Evolutionary conservation across 2,329 filamentous ascomycete species (phyloP).

Genomic region (Tolypocladium tundrense): DNA sequence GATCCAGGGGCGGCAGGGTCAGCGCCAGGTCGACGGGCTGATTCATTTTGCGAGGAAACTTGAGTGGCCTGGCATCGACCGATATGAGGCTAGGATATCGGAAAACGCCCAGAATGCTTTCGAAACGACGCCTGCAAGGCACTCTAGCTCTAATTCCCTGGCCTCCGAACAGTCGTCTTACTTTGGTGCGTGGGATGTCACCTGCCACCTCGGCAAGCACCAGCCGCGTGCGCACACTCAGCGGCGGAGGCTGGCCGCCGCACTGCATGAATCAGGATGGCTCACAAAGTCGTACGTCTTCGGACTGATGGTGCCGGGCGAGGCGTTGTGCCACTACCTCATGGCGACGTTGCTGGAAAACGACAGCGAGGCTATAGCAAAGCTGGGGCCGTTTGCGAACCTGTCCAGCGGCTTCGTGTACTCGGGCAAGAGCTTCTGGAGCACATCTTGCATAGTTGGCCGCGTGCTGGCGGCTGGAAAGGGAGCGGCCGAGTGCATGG

Average conservation of each 20-base stretch:
- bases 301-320: slow-evolving; percentile 54
- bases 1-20: slow-evolving; percentile 44
- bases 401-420: slow-evolving; percentile 57
- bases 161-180: slow-evolving; percentile 32
- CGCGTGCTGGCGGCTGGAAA: slow-evolving; percentile 53
- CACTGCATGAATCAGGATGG: slow-evolving; percentile 52
- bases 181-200: slow-evolving; percentile 31
- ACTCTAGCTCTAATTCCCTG: slow-evolving; percentile 23
- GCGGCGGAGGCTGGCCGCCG: slow-evolving; percentile 44
- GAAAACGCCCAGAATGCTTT: slow-evolving; percentile 35
- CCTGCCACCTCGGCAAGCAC: slow-evolving; percentile 17
- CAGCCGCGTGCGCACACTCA: slow-evolving; percentile 27
- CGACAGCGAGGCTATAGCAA: slow-evolving; percentile 48
- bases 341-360: slow-evolving; percentile 58
- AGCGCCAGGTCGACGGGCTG: slow-evolving; percentile 50
- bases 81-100: slow-evolving; percentile 36
- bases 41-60: slow-evolving; percentile 54
- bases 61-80: slow-evolving; percentile 51
- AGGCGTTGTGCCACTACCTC: slow-evolving; percentile 50
- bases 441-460: slow-evolving; percentile 54
- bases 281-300: slow-evolving; percentile 59
- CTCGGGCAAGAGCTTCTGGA: slow-evolving; percentile 57
- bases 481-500: slow-evolving; percentile 55
- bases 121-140: slow-evolving; percentile 20
- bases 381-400: slow-evolving; percentile 49